phyloP scores from a whole-genome alignment of 495 filamentous ascomycete genomes.

The Hypoxylon intermedium region DNA sequence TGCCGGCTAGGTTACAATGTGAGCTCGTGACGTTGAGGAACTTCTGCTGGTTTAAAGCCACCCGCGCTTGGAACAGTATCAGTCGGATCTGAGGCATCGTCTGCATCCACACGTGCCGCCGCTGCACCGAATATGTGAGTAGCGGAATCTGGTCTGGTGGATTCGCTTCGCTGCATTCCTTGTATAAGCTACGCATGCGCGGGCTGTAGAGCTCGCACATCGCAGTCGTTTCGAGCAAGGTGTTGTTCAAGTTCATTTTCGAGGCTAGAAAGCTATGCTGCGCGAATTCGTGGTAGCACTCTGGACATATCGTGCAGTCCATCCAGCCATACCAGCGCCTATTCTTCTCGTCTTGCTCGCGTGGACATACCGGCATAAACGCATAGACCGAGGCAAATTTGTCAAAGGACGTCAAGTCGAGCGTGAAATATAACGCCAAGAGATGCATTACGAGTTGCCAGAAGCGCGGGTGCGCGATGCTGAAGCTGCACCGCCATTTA shows the following conservation, averaged over 20 bases:
- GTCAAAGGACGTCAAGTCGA: conserved; percentile 21
- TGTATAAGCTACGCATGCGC: conserved; percentile 44
- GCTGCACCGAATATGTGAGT: conserved; percentile 24
- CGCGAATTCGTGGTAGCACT: conserved; percentile 48
- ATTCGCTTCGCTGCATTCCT: conserved; percentile 42
- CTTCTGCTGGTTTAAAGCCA: conserved; percentile 28
- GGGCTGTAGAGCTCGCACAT: conserved; percentile 50
- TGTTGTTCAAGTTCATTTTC: conserved; percentile 37
- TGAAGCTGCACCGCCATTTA: conserved; percentile 36
- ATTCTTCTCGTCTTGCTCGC: conserved; percentile 38
- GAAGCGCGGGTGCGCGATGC: conserved; percentile 19
- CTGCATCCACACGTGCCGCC: conserved; percentile 29
- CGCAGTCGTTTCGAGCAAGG: conserved; percentile 31
- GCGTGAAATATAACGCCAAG: conserved; percentile 28
- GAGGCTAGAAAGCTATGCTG: conserved; percentile 38
- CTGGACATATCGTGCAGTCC: conserved; percentile 50
- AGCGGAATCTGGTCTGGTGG: conserved; percentile 17
- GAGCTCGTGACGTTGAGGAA: conserved; percentile 20
- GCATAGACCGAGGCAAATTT: conserved; percentile 34
- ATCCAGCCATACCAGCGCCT: conserved; percentile 47
- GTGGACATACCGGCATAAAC: conserved; percentile 41
- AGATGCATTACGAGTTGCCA: conserved; percentile 31
- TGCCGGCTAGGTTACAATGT: conserved; percentile 6
- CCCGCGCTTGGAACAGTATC: conserved; percentile 30
- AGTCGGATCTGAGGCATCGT: conserved; percentile 36